A percentile compares a stretch with the other conserved stretches of the same genome.
Evolutionary conservation across 768 basidiomycete species (phyloP).

Genomic region (Kwoniella shandongensis): DNA sequence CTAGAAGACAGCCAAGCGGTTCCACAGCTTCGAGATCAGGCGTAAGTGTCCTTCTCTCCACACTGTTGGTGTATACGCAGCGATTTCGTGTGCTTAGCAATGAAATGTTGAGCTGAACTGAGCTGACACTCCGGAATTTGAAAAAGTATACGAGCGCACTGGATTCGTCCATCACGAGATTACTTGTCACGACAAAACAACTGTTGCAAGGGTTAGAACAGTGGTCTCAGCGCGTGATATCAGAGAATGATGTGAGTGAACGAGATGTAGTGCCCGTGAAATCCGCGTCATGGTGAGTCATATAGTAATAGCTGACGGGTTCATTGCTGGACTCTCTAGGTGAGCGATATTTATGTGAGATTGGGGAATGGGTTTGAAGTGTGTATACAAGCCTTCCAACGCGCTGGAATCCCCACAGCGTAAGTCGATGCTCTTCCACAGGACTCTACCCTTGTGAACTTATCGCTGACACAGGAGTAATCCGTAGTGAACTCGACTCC

Average conservation of each 20-base stretch:
- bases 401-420: conserved; percentile 86
- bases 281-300: too few species aligned
- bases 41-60: conserved; percentile 3
- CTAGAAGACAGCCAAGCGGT: conserved; percentile 3
- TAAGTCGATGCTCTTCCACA: conserved; percentile 57
- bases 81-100: too few species aligned
- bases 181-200: conserved; percentile 90
- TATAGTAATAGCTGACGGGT: too few species aligned
- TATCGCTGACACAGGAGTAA: not conserved
- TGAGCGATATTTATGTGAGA: conserved; percentile 95
- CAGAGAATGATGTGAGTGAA: conserved; percentile 43
- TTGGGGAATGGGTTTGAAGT: conserved; percentile 97
- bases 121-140: not conserved
- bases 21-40: conserved; percentile 7
- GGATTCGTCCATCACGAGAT: conserved; percentile 85
- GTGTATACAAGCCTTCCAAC: conserved; percentile 82
- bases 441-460: not conserved
- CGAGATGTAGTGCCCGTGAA: too few species aligned
- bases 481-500: conserved; percentile 71
- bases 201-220: conserved; percentile 66
- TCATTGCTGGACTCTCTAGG: conserved; percentile 55
- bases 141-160: conserved; percentile 20
- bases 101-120: too few species aligned
- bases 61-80: too few species aligned
- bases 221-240: conserved; percentile 44